Conservation (phyloP, 441 rosid species). For the Dalechampia spathulata region DNA sequence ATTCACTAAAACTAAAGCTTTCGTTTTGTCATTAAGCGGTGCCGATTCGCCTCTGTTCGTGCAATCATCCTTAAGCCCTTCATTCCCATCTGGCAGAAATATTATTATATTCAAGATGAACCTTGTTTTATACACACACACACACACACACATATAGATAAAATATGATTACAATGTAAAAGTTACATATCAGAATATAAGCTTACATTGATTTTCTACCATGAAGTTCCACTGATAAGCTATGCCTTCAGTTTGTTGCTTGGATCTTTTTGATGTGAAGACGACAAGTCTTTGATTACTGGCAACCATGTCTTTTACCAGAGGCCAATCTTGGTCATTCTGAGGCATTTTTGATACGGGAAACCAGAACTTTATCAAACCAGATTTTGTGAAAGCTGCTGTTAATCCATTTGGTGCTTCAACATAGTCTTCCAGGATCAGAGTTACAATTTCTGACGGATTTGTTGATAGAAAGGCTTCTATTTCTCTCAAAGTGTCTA, state of each 20-base stretch:
- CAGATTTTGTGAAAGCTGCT: constrained; percentile 54
- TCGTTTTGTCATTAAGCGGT: constrained; percentile 26
- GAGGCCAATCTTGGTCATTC: constrained; percentile 70
- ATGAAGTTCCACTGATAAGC: constrained; percentile 90
- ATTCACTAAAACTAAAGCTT: constrained; percentile 34
- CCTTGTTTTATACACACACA: no score
- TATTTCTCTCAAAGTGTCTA: constrained; percentile 54
- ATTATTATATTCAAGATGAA: no score
- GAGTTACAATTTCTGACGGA: constrained; percentile 58
- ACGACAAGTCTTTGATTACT: constrained; percentile 64
- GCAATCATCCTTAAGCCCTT: constrained; percentile 28
- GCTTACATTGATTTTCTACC: constrained; percentile 78
- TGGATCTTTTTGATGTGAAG: constrained; percentile 59
- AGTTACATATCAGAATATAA: no score
- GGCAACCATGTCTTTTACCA: constrained; percentile 61
- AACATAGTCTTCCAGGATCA: constrained; percentile 80
- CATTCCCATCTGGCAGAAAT: constrained; percentile 30
- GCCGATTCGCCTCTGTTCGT: constrained; percentile 34
- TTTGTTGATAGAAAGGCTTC: constrained; percentile 53
- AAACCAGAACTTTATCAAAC: constrained; percentile 75
- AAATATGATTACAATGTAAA: no score
- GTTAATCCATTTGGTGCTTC: constrained; percentile 49
- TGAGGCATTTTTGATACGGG: constrained; percentile 60
- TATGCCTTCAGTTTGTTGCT: constrained; percentile 65
- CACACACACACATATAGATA: no score